Base-by-base conservation (phyloP, 1,284 basidiomycete genomes). In the Ceratobasidium sp. region DNA sequence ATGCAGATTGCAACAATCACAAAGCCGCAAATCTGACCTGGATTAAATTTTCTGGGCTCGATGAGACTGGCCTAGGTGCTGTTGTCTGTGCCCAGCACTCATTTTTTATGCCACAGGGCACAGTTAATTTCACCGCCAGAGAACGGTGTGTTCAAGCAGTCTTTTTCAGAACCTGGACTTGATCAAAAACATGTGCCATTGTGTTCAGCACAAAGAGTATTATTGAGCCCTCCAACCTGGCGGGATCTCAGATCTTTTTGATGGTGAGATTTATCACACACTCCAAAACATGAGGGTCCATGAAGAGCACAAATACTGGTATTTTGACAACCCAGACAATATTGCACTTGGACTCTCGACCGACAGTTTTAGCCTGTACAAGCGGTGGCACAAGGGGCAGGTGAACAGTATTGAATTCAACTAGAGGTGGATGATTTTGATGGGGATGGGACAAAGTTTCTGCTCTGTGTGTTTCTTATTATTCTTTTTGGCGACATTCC, bases 101-200 rank as follows among this genome's bases (percentile, higher is more conserved):
- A 6, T 36, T 33, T 1, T 59, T 70, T 38, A 0, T 60, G 8
- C 56, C 67, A 2, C 28, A 4, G 0, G 67, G 56, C 3, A 14
- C 44, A 1, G 54, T 60, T 0, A 46, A 49, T 33, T 70, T 70
- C 30, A 36, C 8, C 1, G 60, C 40, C 0, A 44, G 56, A 2
- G 67, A 70, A 38, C 25, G 42, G 67, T 69, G 7, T 21, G 51
- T 53, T 7, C 25, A 4, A 2, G n/a, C n/a, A n/a, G 73, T 1
- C 76, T 76, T 21, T 81, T 79, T 51, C 60, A 74, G 40, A 78
- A 75, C 54, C 8, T n/a, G 8, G 18, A 69, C 0, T 76, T 76
- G 58, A 72, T 77, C 12, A 49, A 76, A 5, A 30, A 69, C 0
- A 73, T 80, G 33, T 63, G 42, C 1, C 81, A 81, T 66, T 75